Conservation (phyloP, 352 stramenopile species). For the Phytophthora sp. region DNA sequence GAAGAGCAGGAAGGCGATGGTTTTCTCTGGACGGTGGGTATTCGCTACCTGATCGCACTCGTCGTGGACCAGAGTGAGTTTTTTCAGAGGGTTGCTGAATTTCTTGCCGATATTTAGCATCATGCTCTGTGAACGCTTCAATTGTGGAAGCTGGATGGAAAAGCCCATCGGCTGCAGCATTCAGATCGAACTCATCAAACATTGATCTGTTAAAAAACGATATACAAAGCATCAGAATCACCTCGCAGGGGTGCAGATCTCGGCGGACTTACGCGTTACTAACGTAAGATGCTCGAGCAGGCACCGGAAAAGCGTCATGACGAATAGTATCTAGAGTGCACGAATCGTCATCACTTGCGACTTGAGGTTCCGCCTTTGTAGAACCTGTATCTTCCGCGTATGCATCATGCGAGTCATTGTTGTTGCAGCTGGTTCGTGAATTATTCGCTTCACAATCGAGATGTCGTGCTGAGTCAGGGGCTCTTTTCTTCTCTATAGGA, state of each 20-base stretch:
- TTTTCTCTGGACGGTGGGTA: conserved; percentile 45
- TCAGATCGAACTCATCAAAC: conserved; percentile 62
- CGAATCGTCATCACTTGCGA: conserved; percentile 24
- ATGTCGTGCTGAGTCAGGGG: conserved; percentile 27
- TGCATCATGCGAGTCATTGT: conserved; percentile 32
- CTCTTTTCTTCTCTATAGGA: conserved; percentile 50
- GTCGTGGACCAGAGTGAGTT: conserved; percentile 2
- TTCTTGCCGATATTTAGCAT: conserved; percentile 61
- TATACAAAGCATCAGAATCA: not conserved
- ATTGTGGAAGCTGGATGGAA: conserved; percentile 82
- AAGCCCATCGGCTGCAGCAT: conserved; percentile 72
- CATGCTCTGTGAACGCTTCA: conserved; percentile 79
- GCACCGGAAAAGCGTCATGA: conserved; percentile 14
- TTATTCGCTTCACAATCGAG: conserved; percentile 6
- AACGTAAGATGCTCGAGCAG: not conserved
- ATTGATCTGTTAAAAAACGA: conserved; percentile 34
- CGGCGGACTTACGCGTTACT: conserved; percentile 10
- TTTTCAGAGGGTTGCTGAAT: conserved; percentile 9
- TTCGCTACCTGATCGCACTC: conserved; percentile 26
- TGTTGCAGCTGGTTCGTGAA: conserved; percentile 8
- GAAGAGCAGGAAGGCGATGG: conserved; percentile 35
- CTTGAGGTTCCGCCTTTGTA: conserved; percentile 10
- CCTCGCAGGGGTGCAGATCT: not conserved
- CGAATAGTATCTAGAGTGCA: conserved; percentile 21
- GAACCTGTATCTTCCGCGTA: not conserved